These are phyloP conservation scores for Podaxis sp. DNA, from an alignment of 768 basidiomycete species.

Conservation along the genomic window DNA sequence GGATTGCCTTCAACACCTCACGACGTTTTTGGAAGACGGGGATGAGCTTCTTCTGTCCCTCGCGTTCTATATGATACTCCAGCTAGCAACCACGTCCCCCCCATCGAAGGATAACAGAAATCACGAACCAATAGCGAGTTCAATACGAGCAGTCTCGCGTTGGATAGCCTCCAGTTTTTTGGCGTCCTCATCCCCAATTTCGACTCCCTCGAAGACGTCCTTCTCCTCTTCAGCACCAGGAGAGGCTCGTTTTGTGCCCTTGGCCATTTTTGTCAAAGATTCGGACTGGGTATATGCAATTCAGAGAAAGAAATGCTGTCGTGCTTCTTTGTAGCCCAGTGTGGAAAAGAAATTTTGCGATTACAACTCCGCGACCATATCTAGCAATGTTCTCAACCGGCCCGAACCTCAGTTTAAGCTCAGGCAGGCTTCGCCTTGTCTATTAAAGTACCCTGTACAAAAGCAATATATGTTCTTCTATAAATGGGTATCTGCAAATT, in stretches of 20 bases:
- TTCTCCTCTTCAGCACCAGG: conserved; percentile 79
- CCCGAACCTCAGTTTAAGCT: neutral
- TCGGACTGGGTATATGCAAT: conserved; percentile 14
- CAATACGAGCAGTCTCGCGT: conserved; percentile 66
- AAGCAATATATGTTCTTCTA: neutral
- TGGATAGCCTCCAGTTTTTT: conserved; percentile 60
- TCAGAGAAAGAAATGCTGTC: conserved; percentile 14
- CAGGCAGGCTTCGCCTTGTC: neutral
- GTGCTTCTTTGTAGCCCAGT: conserved; percentile 7
- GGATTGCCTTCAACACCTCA: conserved; percentile 55
- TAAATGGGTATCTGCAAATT: neutral
- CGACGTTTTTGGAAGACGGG: conserved; percentile 73
- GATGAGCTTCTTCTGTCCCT: conserved; percentile 48
- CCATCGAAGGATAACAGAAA: neutral
- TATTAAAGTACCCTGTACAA: neutral
- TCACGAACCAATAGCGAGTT: conserved; percentile 66
- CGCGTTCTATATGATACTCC: conserved; percentile 47
- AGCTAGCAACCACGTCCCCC: neutral
- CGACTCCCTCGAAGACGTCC: conserved; percentile 59
- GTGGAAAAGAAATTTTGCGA: conserved; percentile 22
- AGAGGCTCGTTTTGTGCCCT: conserved; percentile 70
- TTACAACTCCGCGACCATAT: conserved; percentile 24
- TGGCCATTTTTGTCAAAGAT: conserved; percentile 28
- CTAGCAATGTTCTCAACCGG: conserved; percentile 1
- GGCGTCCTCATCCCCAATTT: conserved; percentile 69